A percentile compares a stretch with the other conserved stretches of the same genome.
Evolutionary conservation across 2,329 filamentous ascomycete genomes (phyloP).

Genomic region (Phialophora chinensis): DNA sequence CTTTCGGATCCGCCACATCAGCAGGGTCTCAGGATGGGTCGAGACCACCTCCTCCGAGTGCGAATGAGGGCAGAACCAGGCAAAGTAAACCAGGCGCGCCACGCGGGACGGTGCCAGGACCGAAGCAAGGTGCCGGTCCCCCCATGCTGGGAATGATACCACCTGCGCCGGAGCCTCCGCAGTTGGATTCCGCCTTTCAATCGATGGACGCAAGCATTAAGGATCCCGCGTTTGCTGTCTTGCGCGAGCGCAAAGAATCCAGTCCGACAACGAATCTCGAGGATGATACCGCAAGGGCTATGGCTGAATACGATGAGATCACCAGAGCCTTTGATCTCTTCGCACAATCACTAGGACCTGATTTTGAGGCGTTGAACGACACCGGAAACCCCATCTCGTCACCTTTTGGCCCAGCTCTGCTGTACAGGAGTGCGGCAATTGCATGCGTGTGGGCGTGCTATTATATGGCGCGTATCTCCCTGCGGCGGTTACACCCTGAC

Average conservation of each 20-base stretch:
- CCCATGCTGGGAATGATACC: conserved; percentile 59
- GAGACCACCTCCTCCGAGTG: conserved; percentile 32
- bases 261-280: conserved; percentile 61
- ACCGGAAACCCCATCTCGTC: conserved; percentile 68
- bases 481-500: conserved; percentile 80
- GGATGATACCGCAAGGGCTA: conserved; percentile 69
- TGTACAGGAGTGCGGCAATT: conserved; percentile 86
- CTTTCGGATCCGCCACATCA: conserved; percentile 28
- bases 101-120: conserved; percentile 17
- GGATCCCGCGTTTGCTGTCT: conserved; percentile 42
- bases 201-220: conserved; percentile 53
- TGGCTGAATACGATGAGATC: conserved; percentile 73
- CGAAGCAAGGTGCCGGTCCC: conserved; percentile 41
- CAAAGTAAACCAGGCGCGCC: conserved; percentile 29
- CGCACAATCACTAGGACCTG: conserved; percentile 68
- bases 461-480: conserved; percentile 81
- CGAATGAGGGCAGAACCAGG: conserved; percentile 34
- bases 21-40: conserved; percentile 31
- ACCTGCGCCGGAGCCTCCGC: conserved; percentile 46
- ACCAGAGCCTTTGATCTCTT: conserved; percentile 50
- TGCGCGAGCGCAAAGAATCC: conserved; percentile 25
- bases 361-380: conserved; percentile 75
- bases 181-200: conserved; percentile 59
- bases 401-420: conserved; percentile 80
- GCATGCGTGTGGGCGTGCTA: conserved; percentile 87